Conservation (phyloP, 2,329 filamentous ascomycete genomes). For the Exserohilum turcica region DNA sequence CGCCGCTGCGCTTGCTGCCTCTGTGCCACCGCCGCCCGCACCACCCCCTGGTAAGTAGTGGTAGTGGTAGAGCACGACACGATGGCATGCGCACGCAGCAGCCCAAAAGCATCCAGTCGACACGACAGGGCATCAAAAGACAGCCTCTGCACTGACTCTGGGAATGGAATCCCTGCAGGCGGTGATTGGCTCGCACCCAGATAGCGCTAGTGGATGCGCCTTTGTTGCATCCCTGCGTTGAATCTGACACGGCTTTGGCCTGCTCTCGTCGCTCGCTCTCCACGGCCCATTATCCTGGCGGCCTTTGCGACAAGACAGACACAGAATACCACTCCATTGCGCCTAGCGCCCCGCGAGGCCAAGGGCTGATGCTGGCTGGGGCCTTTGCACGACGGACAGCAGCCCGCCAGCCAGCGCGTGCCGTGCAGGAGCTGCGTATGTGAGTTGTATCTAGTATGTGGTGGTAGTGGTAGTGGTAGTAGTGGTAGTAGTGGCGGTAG, state of each 20-base stretch:
- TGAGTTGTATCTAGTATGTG: too few species aligned
- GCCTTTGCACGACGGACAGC: too few species aligned
- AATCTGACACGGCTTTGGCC: constrained; percentile 15
- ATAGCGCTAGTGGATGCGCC: constrained; percentile 15
- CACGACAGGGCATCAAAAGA: constrained; percentile 14
- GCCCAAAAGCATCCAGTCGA: constrained; percentile 16
- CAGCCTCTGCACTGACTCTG: constrained; percentile 6
- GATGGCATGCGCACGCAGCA: constrained; percentile 15
- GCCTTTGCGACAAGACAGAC: neutral
- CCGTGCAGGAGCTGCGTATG: too few species aligned
- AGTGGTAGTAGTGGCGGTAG: too few species aligned
- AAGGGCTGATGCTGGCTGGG: neutral
- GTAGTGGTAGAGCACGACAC: constrained; percentile 12
- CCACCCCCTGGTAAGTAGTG: too few species aligned
- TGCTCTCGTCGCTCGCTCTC: neutral
- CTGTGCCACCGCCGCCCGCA: constrained; percentile 24
- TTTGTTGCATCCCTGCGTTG: constrained; percentile 17
- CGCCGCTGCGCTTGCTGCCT: constrained; percentile 34
- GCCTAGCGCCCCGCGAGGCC: too few species aligned
- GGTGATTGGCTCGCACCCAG: constrained; percentile 22
- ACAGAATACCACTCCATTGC: neutral
- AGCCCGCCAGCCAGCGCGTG: too few species aligned
- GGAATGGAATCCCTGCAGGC: constrained; percentile 13
- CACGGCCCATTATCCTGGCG: neutral
- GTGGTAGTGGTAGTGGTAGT: too few species aligned